phyloP scores from a whole-genome alignment of 2,329 filamentous ascomycete species.

The Scedosporium minutisporum region DNA sequence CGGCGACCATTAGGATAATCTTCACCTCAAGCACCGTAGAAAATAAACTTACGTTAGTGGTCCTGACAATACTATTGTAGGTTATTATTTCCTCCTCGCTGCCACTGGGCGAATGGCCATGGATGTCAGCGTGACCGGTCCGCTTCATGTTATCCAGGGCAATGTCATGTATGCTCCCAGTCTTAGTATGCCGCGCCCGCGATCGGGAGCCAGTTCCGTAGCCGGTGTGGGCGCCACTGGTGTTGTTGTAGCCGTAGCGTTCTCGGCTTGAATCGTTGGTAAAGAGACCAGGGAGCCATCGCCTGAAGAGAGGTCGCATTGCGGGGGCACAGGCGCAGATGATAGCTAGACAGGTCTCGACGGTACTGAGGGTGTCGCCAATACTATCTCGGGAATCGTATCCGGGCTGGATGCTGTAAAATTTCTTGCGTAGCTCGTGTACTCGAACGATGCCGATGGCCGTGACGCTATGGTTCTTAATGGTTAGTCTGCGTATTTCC shows the following conservation, averaged over 20 bases:
- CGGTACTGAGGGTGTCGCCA: constrained; percentile 13
- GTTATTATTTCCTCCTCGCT: constrained; percentile 30
- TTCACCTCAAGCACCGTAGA: background rate
- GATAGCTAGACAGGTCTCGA: constrained; percentile 4
- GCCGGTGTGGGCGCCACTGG: constrained; percentile 6
- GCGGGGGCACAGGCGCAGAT: constrained; percentile 2
- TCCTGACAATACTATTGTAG: constrained; percentile 27
- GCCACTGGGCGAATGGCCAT: constrained; percentile 21
- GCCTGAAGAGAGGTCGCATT: constrained; percentile 15
- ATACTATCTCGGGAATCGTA: constrained; percentile 14
- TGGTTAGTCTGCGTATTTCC: background rate
- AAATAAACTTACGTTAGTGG: constrained; percentile 10
- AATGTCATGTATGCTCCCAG: constrained; percentile 17
- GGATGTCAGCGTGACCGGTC: constrained; percentile 20
- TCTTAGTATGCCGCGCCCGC: constrained; percentile 9
- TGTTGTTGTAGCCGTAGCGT: constrained; percentile 7
- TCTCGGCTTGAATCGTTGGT: constrained; percentile 10
- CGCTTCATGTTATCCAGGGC: constrained; percentile 12
- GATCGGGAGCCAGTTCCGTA: constrained; percentile 10
- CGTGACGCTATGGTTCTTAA: constrained; percentile 17
- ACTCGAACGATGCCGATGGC: constrained; percentile 20
- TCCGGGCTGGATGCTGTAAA: background rate
- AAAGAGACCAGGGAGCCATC: constrained; percentile 23
- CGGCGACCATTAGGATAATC: background rate
- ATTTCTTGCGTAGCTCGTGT: background rate